A percentile compares a stretch with the other conserved stretches of the same genome.
Evolutionary conservation across 2,329 filamentous ascomycete genomes (phyloP).

Genomic region (Colletotrichum navitas): DNA sequence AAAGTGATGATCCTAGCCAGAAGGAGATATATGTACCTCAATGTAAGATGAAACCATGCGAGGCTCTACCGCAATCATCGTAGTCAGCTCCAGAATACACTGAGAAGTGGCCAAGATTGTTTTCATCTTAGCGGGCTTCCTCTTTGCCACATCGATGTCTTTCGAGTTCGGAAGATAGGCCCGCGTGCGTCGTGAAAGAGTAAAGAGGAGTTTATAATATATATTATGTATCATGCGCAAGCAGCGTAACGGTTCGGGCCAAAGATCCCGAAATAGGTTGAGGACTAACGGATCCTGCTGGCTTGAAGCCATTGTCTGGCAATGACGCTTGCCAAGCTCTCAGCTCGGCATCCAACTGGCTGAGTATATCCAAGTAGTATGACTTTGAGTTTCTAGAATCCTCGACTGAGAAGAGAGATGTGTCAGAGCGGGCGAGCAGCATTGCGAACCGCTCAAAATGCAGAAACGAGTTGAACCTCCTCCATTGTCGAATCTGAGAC

Average conservation of each 20-base stretch:
- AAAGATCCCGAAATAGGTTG: slow-evolving; percentile 33
- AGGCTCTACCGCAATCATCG: too few species aligned
- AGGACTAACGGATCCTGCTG: slow-evolving; percentile 29
- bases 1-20: too few species aligned
- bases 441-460: slow-evolving; percentile 46
- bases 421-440: slow-evolving; percentile 47
- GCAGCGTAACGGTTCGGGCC: slow-evolving; percentile 38
- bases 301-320: slow-evolving; percentile 43
- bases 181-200: slow-evolving; percentile 47
- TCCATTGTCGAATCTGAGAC: slow-evolving; percentile 30
- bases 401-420: slow-evolving; percentile 49
- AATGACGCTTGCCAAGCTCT: slow-evolving; percentile 49
- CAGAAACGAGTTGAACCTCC: slow-evolving; percentile 47
- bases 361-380: slow-evolving; percentile 47
- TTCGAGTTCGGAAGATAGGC: slow-evolving; percentile 41
- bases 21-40: too few species aligned
- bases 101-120: too few species aligned
- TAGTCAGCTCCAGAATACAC: too few species aligned
- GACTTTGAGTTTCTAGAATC: slow-evolving; percentile 45
- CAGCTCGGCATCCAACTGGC: slow-evolving; percentile 47
- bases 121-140: too few species aligned
- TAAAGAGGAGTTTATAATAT: slow-evolving; percentile 47
- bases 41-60: too few species aligned
- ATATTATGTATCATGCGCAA: slow-evolving; percentile 48
- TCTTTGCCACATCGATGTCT: too few species aligned